Evolutionary conservation across 176 grass and related monocot genomes (phyloP), one percentile per base, ranked within the genome.

Genomic region (Tuctoria greenei): DNA sequence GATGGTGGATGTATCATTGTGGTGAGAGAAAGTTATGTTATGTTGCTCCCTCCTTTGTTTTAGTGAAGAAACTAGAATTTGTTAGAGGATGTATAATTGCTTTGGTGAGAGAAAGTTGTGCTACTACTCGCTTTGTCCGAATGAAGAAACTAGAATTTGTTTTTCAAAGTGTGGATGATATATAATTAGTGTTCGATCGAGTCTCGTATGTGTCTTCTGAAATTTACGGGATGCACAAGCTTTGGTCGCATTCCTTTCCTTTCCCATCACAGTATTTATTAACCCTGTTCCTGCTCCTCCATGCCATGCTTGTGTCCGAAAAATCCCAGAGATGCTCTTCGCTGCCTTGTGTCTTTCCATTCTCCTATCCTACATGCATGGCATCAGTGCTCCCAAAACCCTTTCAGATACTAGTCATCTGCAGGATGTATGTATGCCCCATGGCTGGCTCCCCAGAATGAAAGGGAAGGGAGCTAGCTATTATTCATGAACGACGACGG

Each of bases 401-500:
- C 16, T 68, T 6, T 81, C 79, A 60, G 86, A 88, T 25, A 66
- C 40, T 15, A 39, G 56, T 71, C 71, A 86, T 67, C 83, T 88
- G 18, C 86, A 86, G 64, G 90, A 92, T 76, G 20, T 82, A 92
- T 76, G 20, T 82, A 38, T 88, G 83, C 60, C 86, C 90, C 31
- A 86, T 64, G 79, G 86, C 79, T 64, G 79, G 86, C 79, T 17
- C 79, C 83, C 13, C 66, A 73, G 62, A 25, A 24, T 25, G 81
- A 82, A 27, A 64, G 45, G 25, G 82, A 27, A 64, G 45, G 25
- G 85, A 83, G 25, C 58, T 85, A 34, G 85, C n/a, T n/a, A n/a
- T n/a, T n/a, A 31, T 31, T 76, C 89, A 79, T 88, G 82, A n/a
- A n/a, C n/a, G n/a, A n/a, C n/a, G 85, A 88, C 42, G 85, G 85